phyloP scores from a whole-genome alignment of 371 early-diverging fungal species.

The Mortierella polycephala region DNA sequence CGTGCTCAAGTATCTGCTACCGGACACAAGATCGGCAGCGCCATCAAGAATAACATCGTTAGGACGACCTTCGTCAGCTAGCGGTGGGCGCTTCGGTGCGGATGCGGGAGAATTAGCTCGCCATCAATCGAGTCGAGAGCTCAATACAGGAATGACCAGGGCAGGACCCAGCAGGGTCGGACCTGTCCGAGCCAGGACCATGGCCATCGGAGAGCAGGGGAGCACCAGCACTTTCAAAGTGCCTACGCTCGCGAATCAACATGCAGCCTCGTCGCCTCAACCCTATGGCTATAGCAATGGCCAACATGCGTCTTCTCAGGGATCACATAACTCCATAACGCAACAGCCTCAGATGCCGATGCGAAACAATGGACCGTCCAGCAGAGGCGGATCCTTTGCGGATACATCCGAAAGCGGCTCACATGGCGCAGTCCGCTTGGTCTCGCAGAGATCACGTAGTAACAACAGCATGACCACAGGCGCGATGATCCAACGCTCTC shows the following conservation, averaged over 20 bases:
- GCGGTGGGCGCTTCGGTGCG: constrained; percentile 7
- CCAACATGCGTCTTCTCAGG: constrained; percentile 16
- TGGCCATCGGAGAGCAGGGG: constrained; percentile 23
- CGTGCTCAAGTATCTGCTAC: constrained; percentile 48
- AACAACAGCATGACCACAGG: constrained; percentile 20
- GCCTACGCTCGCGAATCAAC: neutral
- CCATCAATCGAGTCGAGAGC: constrained; percentile 35
- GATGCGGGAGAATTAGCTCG: constrained; percentile 33
- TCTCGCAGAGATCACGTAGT: constrained; percentile 36
- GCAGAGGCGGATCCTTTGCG: constrained; percentile 19
- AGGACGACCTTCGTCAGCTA: constrained; percentile 5
- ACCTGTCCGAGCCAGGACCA: constrained; percentile 42
- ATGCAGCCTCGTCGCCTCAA: constrained; percentile 14
- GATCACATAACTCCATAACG: neutral
- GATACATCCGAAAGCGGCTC: constrained; percentile 16
- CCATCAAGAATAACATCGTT: constrained; percentile 3
- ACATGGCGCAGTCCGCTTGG: constrained; percentile 14
- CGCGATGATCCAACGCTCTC: constrained; percentile 36
- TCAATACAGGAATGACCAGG: constrained; percentile 20
- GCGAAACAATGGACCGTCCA: constrained; percentile 38
- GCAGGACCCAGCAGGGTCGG: constrained; percentile 39
- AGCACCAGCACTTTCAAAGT: constrained; percentile 21
- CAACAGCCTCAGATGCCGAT: constrained; percentile 20
- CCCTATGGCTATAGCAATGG: constrained; percentile 23
- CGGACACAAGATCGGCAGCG: constrained; percentile 33